Base-by-base conservation (phyloP, 176 grass and related monocot genomes). In the Alopecurus myosuroides region DNA sequence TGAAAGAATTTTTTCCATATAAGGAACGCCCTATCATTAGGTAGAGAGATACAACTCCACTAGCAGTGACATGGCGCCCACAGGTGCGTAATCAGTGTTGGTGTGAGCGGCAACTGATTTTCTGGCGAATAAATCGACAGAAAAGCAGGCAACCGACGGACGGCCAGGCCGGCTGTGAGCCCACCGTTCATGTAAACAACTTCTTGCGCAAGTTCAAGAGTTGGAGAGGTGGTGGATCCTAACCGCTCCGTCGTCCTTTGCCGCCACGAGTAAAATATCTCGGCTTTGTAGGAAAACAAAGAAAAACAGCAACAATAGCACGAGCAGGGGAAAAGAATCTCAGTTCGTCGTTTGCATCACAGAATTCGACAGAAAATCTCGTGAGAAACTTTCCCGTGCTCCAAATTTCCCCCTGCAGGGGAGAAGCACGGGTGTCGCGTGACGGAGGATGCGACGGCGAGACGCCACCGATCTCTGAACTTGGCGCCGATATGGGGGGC, bases 371-470 rank as follows among this genome's bases (percentile, higher is more conserved):
- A 66, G 17, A 66, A 65, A 15, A 4, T 8, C 17, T 20, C 3
- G 31, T 62, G 4, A 9, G 26, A 62, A n/a, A n/a, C n/a, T n/a
- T n/a, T n/a, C n/a, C n/a, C n/a, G n/a, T n/a, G 53, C 53, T 57
- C 4, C 11, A 61, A 15, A 4, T 30, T 61, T 9, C 15, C 14
- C 9, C 14, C 18, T 7, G 31, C 7, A 4, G 31, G 26, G 25
- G 19, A 4, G 9, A 36, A 22, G 6, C 65, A 88, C 81, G 76
- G 68, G 67, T 49, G 37, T 49, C 45, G 82, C 86, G 48, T 80
- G 87, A 89, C 11, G 68, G 74, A 49, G 46, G 46, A 46, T 41
- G 86, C 52, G 63, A 18, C 37, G 46, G 68, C 40, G 49, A 77
- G 39, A 79, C 69, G 82, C 28, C 70, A 50, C 19, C 62, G 6